Evolutionary conservation across 2,329 filamentous ascomycete species (phyloP), one percentile per base, ranked within the genome.

Genomic region (Tolypocladium endophyticum): DNA sequence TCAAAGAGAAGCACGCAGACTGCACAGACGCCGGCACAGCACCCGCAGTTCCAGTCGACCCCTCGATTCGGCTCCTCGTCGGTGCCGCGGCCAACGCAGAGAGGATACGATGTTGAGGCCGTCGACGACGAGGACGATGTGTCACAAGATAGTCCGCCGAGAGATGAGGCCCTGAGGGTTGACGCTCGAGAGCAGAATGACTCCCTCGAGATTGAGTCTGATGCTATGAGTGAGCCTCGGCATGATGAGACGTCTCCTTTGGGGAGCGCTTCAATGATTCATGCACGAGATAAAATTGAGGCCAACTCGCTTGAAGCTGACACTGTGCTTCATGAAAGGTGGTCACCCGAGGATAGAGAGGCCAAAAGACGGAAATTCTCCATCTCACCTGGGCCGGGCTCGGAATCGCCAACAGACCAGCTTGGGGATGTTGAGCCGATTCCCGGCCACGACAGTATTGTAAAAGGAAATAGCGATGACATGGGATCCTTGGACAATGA

Each of bases 11-110:
- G 67, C 18, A 65, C 70, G n/a, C 68, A 70, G 56, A 62, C 66
- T 7, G 71, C 71, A 33, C 71, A 73, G 61, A 69, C 70, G 28
- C 70, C 70, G 16, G 64, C 69, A 30, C 68, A 62, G 28, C 59
- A 65, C 8, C 67, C 68, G 55, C 72, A 68, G 58, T 76, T 75
- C 58, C 72, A 71, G 36, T 71, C 72, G 33, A 76, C 74, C 43
- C 74, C 73, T 25, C 69, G 72, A n/a, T 77, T 76, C 62, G 70
- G 70, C 56, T 67, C 69, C 3, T 71, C 71, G 16, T 74, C 72
- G 36, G 66, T 63, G 58, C 63, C 61, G 41, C 67, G 68, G 14
- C 65, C 67, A 38, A 70, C 69, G 57, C 71, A 69, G 59, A 61
- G 65, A 53, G 65, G 62, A 9, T 64, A 64, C 23, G 66, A 68